Base-by-base conservation (phyloP, 2,329 filamentous ascomycete genomes). In the Exophiala lecanii-corni region DNA sequence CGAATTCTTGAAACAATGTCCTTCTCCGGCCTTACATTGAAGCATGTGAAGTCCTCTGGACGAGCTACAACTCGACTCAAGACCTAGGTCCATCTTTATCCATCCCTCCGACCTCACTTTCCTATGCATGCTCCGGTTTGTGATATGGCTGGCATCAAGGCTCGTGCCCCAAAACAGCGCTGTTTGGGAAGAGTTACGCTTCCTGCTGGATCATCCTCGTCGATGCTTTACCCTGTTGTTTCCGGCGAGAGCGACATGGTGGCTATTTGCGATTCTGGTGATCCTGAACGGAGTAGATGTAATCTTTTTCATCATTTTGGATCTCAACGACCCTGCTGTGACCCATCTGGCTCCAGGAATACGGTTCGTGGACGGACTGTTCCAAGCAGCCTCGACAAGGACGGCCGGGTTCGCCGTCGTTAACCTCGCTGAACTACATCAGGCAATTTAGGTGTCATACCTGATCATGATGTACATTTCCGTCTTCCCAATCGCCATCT, bases 201-300 rank as follows among this genome's bases (percentile, higher is more conserved):
- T 97, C 57, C 69, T 97, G 17, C 76, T 97, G 1, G 89, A 97
- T 58, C 92, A 98, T 55, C 92, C 92, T 1, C 84, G 92, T 60
- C 85, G 92, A 41, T 97, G 92, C 66, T 98, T 97, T 59, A 97
- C 92, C 0, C 72, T 97, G 12, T 72, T 97, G 0, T 97, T 98
- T 55, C 92, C 92, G 0, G 82, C 84, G 0, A 82, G 79, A 41
- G 87, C 89, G 2, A 97, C 87, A 2, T 97, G 91, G 91, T 95
- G 89, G 87, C 72, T 98, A 0, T 94, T 97, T 60, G 84, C 79
- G 65, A 84, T 96, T 20, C 71, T 97, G 5, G 72, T 94, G 2
- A 61, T 82, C 2, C 72, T 98, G 45, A 98, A 97, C 60, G 79
- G 75, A 9, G 69, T 94, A 19, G 92, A 97, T 65, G 59, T 97